Base-by-base conservation (phyloP, 2,329 filamentous ascomycete genomes). In the Periglandula ipomoeae region DNA sequence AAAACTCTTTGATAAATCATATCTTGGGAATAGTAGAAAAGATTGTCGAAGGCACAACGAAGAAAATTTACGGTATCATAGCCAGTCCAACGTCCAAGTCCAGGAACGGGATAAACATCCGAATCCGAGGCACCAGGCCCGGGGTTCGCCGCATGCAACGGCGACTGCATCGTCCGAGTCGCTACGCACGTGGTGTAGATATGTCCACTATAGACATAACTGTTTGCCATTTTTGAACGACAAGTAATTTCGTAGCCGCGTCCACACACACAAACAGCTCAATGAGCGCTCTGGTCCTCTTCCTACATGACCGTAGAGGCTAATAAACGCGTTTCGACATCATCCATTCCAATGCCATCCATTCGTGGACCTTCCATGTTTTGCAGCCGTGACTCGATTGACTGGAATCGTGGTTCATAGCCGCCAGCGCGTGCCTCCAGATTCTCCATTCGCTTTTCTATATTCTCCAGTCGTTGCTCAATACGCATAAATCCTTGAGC, bases 401-500 rank as follows among this genome's bases (percentile, higher is more conserved):
- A 61, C 53, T 72, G 70, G 58, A 72, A 72, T 35, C 70, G 66
- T 13, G 70, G 69, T 50, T 72, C 70, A 50, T 71, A 72, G 19
- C 59, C 58, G 39, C 61, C 63, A n/a, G 65, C 61, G 44, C 69
- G 68, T 44, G 64, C 64, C 58, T 81, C 76, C 27, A 81, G 66
- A 41, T 70, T 69, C 17, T 78, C 74, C 50, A 81, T 65, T n/a
- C 76, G 70, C 61, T 78, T 77, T 56, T 77, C 71, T 23, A 81
- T 69, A 44, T 67, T 67, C 15, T 77, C 74, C 7, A 78, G 66
- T 3, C 70, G 69, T 51, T 69, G 66, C 52, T 75, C 72, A 40
- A 81, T 69, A 42, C 73, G 70, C 54, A 69, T 62, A 50, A 81
- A 68, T 5, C 74, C 74, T 51, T 78, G 73, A 2, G 64, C 61